These are phyloP conservation scores for Hyparrhenia diplandra DNA, from an alignment of 176 grass and related monocot genomes.

Conservation along the genomic window DNA sequence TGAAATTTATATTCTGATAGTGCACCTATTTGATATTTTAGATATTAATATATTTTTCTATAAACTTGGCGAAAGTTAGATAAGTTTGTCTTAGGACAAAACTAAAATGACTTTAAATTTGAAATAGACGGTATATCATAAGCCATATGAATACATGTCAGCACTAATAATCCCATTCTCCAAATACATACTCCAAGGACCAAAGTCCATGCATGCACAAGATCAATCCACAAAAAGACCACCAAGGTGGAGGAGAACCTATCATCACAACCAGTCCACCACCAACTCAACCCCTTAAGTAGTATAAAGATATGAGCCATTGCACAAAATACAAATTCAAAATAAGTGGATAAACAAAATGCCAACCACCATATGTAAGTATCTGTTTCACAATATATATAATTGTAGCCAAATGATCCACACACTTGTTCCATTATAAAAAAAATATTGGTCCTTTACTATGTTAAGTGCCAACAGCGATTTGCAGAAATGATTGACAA, in stretches of 20 bases:
- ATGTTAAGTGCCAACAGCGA: background rate
- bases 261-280: background rate
- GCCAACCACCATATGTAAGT: background rate
- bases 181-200: background rate
- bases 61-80: no score
- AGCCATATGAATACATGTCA: background rate
- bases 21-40: no score
- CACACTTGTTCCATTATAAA: background rate
- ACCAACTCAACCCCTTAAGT: background rate
- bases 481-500: background rate
- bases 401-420: background rate
- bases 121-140: no score
- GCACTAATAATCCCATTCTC: background rate
- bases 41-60: no score
- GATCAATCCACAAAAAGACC: background rate
- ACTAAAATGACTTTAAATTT: no score
- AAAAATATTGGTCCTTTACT: background rate
- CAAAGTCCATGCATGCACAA: background rate
- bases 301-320: background rate
- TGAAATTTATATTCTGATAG: no score
- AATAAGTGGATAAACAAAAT: slow-evolving; percentile 12
- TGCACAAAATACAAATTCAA: background rate
- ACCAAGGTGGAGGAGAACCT: background rate
- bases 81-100: no score
- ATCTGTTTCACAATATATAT: background rate